Conservation (phyloP, 1,139 yeast species). For the Kodamaea sp. region DNA sequence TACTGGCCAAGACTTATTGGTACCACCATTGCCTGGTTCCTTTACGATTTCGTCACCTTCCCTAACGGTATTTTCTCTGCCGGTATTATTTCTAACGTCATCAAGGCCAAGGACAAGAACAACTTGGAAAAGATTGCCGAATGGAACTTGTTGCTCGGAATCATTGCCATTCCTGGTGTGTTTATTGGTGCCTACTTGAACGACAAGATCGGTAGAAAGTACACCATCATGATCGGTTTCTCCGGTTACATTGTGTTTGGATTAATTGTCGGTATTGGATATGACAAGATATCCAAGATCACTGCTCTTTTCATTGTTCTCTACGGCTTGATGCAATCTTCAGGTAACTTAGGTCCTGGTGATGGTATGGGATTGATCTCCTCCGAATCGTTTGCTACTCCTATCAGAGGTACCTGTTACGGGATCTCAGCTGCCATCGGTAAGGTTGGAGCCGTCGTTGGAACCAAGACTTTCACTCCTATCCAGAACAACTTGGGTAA, state of each 20-base stretch:
- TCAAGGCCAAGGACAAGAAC: slow-evolving; percentile 29
- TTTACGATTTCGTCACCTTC: slow-evolving; percentile 65
- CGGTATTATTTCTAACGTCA: slow-evolving; percentile 50
- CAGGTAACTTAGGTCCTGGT: slow-evolving; percentile 79
- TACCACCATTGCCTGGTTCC: slow-evolving; percentile 62
- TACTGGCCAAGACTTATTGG: slow-evolving; percentile 59
- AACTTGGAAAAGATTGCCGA: slow-evolving; percentile 52
- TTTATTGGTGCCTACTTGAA: slow-evolving; percentile 55
- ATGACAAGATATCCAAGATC: slow-evolving; percentile 46
- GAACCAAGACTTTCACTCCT: slow-evolving; percentile 47
- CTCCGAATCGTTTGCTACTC: slow-evolving; percentile 72
- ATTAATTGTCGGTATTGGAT: slow-evolving; percentile 58
- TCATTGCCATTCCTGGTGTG: slow-evolving; percentile 60
- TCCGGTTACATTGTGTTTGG: slow-evolving; percentile 61
- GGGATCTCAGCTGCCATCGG: slow-evolving; percentile 52
- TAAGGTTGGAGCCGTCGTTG: slow-evolving; percentile 53
- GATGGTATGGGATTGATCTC: slow-evolving; percentile 69
- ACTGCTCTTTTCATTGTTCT: slow-evolving; percentile 58
- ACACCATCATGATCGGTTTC: slow-evolving; percentile 60
- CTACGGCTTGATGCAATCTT: slow-evolving; percentile 58
- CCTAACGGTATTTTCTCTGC: slow-evolving; percentile 63
- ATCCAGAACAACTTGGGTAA: slow-evolving; percentile 33
- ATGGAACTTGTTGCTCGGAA: slow-evolving; percentile 57
- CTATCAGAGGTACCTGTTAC: slow-evolving; percentile 68
- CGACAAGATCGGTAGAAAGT: slow-evolving; percentile 58